These are phyloP conservation scores for Prasinococcaceae sp. DNA, from an alignment of 139 green algal genomes.

Conservation along the genomic window DNA sequence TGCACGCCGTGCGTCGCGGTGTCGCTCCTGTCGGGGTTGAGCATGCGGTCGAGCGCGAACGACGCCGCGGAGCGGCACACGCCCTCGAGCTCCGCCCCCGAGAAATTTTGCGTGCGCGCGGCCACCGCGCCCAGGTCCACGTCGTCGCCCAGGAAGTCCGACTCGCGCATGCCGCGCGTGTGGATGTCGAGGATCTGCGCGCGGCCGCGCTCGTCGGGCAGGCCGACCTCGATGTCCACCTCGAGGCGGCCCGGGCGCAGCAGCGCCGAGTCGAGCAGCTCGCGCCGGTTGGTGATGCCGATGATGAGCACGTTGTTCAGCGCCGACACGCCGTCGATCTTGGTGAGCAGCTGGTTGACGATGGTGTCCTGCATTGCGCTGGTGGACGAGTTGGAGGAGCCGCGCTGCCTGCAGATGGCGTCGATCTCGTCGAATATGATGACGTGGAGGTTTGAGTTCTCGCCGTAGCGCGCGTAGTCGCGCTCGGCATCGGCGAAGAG, in stretches of 20 bases:
- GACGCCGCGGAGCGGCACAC: constrained; percentile 10
- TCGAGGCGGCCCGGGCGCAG: constrained; percentile 18
- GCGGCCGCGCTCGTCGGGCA: constrained; percentile 15
- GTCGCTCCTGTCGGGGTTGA: not conserved
- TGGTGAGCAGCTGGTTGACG: constrained; percentile 28
- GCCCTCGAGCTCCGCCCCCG: constrained; percentile 20
- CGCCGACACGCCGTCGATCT: constrained; percentile 23
- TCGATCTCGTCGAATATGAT: constrained; percentile 26
- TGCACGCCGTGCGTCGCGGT: too few relatives aligned
- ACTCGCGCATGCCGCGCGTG: constrained; percentile 6
- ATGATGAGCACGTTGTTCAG: constrained; percentile 27
- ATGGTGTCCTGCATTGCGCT: constrained; percentile 21
- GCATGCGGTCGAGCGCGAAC: not conserved
- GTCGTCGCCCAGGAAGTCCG: constrained; percentile 8
- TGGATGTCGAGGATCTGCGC: constrained; percentile 23
- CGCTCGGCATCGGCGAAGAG: constrained; percentile 25
- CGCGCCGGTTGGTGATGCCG: constrained; percentile 26
- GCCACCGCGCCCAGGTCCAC: constrained; percentile 13
- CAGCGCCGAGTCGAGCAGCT: constrained; percentile 28
- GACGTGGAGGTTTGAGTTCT: constrained; percentile 7
- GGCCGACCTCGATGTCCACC: constrained; percentile 14
- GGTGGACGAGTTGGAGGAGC: not conserved
- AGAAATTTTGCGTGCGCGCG: constrained; percentile 8
- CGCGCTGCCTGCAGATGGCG: constrained; percentile 11
- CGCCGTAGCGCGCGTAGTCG: constrained; percentile 1